Evolutionary conservation across 192 early-diverging fungal genomes (phyloP), one percentile per base, ranked within the genome.

Genomic region (Entomortierella beljakovae): DNA sequence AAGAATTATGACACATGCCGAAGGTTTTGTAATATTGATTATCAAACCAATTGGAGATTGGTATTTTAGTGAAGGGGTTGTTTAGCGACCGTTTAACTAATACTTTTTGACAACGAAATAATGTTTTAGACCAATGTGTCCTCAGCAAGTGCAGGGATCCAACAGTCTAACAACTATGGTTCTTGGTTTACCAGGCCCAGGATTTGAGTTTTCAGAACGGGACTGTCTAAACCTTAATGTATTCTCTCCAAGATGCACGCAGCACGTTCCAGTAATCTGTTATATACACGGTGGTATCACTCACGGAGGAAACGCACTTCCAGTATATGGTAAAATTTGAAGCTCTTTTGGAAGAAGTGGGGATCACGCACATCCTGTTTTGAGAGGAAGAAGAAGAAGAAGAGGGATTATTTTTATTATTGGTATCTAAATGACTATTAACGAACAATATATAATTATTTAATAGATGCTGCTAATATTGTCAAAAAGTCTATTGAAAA

Each of bases 221-320:
- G 74, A 77, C 32, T 77, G 74, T 33, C 46, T 77, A 32, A 77
- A 77, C 18, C 49, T 77, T 2, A 77, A 77, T 59, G 49, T 77
- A 18, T 77, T 77, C 52, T 60, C 74, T 9, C 74, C 74, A 25
- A 60, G 74, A 5, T 29, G 23, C 25, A 34, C 48, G 9, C 40
- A 64, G 11, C 8, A 61, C n/a, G 55, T 77, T 2, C 74, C 74
- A 7, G 74, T 77, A 3, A 77, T 77, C 42, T 77, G 74, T 32
- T 77, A 77, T 32, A 77, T 77, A n/a, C 74, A 77, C 28, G 74
- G 74, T 13, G 74, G 74, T 33, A 22, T 64, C n/a, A 64, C 22
- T 33, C 57, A 60, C 32, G 74, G 74, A 8, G 74, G 74, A 20
- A 77, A 69, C 28, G 74, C 74, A 25, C 66, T 77, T 42, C 74